Evolutionary conservation across 352 stramenopile genomes (phyloP), one percentile per base, ranked within the genome.

Genomic region (Globisporangium apiculatum): DNA sequence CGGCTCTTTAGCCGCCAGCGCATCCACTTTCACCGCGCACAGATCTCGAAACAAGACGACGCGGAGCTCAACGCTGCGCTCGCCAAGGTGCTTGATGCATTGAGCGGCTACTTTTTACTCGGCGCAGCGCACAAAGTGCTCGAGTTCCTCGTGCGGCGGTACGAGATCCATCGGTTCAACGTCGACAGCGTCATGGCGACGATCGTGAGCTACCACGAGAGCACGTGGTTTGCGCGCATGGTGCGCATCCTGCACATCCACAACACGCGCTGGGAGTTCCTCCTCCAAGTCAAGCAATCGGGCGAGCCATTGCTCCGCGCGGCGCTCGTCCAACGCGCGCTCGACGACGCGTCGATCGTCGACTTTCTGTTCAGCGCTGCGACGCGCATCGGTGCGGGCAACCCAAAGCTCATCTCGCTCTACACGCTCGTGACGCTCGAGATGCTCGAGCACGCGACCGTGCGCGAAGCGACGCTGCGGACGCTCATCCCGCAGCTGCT

Each of bases 141-240:
- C 63, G 87, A 96, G 68, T 96, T 93, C 57, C 73, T 96, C 59
- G 80, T 96, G 55, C 83, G 87, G 11, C 79, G 81, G n/a, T 96
- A 93, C 55, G 82, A 95, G 55, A 66, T 96, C 35, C 87, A 96
- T 61, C 81, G 76, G 6, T 87, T 80, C 63, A 95, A 96, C 51
- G 82, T 96, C 45, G 81, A 96, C 65, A 72, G 72, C 35, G 72
- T 95, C 52, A 90, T 96, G 75, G 82, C 69, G 35, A 69, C 62
- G 57, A 90, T 95, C 51, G 61, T 96, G 45, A 83, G 81, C 53
- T 95, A 91, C 65, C 87, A 96, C 59, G 84, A 95, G 65, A 89
- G 75, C 24, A 71, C 71, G 55, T 90, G 89, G 74, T 96, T 96
- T 53, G 78, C 84, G 40, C 76, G 74, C 42, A 91, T 93, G 77